Evolutionary conservation across 2,329 filamentous ascomycete genomes (phyloP).

Genomic region (Berkeleyomyces rouxiae): DNA sequence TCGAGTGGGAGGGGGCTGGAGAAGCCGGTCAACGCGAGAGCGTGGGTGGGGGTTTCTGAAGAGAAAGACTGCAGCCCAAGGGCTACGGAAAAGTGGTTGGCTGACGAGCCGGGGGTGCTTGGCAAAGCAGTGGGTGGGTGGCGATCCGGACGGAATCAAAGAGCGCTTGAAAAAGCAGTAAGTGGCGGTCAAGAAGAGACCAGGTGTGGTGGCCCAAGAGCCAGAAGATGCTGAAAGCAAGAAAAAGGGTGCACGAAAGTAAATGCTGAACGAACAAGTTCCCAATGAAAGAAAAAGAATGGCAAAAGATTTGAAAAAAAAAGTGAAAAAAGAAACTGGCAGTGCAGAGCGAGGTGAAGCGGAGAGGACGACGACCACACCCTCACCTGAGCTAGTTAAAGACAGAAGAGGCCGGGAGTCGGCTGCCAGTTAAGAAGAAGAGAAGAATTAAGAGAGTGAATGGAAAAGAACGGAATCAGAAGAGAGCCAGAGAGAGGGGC

Average conservation of each 20-base stretch:
- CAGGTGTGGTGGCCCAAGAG: neutral
- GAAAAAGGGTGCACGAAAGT: neutral
- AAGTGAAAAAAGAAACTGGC: neutral
- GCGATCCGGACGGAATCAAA: neutral
- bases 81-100: neutral
- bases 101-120: neutral
- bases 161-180: neutral
- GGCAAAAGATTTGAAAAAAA: neutral
- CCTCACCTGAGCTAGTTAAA: neutral
- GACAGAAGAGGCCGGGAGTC: neutral
- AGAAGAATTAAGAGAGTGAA: neutral
- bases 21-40: neutral
- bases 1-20: neutral
- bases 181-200: neutral
- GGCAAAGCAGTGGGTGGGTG: neutral
- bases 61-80: neutral
- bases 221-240: neutral
- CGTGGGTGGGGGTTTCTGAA: neutral
- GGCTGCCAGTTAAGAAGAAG: neutral
- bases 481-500: neutral
- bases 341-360: neutral
- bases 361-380: neutral
- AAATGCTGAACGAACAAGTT: neutral
- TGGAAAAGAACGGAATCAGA: neutral
- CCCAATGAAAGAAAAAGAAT: neutral